Percentiles rank a stretch among this genome's conserved stretches.
Conservation (phyloP, 306 rosid species). For the Cucumis cinereus region DNA sequence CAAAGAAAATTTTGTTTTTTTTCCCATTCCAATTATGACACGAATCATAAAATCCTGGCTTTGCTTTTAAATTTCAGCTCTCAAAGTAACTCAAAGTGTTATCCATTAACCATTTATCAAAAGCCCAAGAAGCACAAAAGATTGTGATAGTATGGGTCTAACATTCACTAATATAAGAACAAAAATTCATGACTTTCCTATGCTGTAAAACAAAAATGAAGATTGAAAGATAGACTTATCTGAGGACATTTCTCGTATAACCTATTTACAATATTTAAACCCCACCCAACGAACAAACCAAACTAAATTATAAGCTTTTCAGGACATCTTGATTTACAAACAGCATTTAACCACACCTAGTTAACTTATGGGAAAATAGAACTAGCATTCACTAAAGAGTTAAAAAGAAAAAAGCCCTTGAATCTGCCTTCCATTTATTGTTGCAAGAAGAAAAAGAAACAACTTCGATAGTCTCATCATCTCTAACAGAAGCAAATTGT, state of each 20-base stretch:
- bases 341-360: neutral
- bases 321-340: neutral
- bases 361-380: neutral
- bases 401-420: neutral
- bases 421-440: neutral
- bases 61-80: neutral
- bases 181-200: neutral
- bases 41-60: neutral
- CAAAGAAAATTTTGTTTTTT: neutral
- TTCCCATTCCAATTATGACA: neutral
- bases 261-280: neutral
- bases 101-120: neutral
- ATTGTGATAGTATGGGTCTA: neutral
- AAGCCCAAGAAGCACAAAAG: neutral
- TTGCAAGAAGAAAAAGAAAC: neutral
- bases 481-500: neutral
- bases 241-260: neutral
- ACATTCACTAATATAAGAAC: neutral
- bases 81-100: neutral
- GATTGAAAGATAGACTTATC: neutral
- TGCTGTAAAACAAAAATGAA: neutral
- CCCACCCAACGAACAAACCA: neutral
- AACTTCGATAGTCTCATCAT: neutral
- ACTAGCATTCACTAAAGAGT: neutral
- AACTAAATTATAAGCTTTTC: neutral